These are phyloP conservation scores for Sporothrix protearum DNA, from an alignment of 2,329 filamentous ascomycete species.

Conservation along the genomic window DNA sequence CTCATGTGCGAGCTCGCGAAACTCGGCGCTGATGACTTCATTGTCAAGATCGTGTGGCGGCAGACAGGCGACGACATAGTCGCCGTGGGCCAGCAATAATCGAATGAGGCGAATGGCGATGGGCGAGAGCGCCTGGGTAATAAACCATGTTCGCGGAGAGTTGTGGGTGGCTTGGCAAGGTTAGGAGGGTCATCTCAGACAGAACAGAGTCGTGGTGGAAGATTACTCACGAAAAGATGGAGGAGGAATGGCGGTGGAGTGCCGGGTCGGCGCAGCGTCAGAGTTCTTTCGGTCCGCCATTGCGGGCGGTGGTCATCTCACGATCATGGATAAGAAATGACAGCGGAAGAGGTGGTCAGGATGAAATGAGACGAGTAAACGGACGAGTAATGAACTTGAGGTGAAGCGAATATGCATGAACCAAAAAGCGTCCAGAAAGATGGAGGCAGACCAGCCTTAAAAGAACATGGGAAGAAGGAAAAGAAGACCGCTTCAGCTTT, in stretches of 20 bases:
- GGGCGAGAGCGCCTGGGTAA: slow-evolving; percentile 82
- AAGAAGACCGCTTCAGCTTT: neutral
- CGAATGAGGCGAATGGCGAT: slow-evolving; percentile 78
- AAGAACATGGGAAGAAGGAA: neutral
- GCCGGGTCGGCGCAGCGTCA: slow-evolving; percentile 43
- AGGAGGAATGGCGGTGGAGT: slow-evolving; percentile 44
- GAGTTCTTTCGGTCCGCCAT: slow-evolving; percentile 48
- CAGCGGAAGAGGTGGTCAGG: neutral
- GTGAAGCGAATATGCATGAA: neutral
- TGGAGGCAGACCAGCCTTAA: neutral
- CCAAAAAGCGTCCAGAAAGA: neutral
- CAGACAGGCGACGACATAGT: slow-evolving; percentile 82
- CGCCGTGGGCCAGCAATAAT: slow-evolving; percentile 81
- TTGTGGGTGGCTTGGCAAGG: slow-evolving; percentile 58
- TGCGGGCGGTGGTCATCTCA: slow-evolving; percentile 20
- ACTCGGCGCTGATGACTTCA: slow-evolving; percentile 70
- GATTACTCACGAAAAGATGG: slow-evolving; percentile 47
- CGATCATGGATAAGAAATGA: slow-evolving; percentile 3
- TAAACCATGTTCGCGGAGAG: slow-evolving; percentile 84
- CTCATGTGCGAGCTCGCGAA: slow-evolving; percentile 72
- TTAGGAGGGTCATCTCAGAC: no score
- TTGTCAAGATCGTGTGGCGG: slow-evolving; percentile 75
- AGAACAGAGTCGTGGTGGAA: no score
- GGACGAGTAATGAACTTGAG: no score
- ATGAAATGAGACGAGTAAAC: neutral